Conservation (phyloP, 148 eudicot genomes). For the Fagopyrum esculentum region DNA sequence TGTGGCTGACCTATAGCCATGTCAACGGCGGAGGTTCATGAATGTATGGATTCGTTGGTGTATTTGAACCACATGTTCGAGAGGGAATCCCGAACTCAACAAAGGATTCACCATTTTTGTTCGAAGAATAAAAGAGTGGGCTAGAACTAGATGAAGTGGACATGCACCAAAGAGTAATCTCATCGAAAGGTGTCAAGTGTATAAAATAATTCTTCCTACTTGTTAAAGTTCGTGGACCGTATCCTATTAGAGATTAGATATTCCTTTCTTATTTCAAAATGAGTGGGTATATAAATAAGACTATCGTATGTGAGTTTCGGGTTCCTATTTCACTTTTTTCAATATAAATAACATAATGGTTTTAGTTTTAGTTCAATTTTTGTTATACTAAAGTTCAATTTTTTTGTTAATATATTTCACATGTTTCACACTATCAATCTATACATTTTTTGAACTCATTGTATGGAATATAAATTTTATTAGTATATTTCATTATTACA, state of each 20-base stretch:
- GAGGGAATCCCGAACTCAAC: constrained; percentile 2
- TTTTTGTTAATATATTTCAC: no score
- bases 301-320: no score
- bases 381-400: no score
- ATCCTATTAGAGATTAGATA: neutral
- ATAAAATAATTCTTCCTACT: neutral
- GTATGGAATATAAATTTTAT: no score
- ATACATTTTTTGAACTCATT: no score
- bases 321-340: no score
- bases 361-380: no score
- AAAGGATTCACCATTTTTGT: neutral
- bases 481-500: no score
- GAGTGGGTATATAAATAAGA: no score
- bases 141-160: neutral
- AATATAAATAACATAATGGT: no score
- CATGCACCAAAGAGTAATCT: neutral
- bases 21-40: neutral
- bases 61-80: neutral
- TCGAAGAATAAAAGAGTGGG: neutral
- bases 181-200: neutral
- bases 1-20: neutral
- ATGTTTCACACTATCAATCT: no score
- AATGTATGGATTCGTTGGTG: neutral
- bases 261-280: neutral
- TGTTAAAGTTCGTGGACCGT: neutral